Conservation (phyloP, 495 filamentous ascomycete species). For the Baudoinia panamericana region DNA sequence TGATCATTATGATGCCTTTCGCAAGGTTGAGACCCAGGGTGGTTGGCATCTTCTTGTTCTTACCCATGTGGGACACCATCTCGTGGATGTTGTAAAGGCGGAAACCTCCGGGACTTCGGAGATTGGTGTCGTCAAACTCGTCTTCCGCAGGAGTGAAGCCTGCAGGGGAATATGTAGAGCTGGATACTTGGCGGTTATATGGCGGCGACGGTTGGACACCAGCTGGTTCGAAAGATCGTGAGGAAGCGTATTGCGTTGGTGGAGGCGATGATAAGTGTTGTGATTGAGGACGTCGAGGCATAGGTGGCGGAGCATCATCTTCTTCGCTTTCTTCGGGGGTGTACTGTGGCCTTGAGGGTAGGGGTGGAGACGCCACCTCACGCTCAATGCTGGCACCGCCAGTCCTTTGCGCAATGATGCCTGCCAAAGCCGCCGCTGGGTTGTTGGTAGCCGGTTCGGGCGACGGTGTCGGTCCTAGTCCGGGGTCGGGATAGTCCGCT, state of each 20-base stretch:
- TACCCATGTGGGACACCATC: slow-evolving; percentile 86
- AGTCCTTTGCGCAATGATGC: slow-evolving; percentile 49
- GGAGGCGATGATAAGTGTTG: slow-evolving; percentile 39
- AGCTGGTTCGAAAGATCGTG: slow-evolving; percentile 32
- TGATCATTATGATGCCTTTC: slow-evolving; percentile 79
- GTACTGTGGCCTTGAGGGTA: slow-evolving; percentile 36
- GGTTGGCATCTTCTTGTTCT: slow-evolving; percentile 94
- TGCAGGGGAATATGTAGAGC: slow-evolving; percentile 24
- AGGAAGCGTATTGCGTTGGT: slow-evolving; percentile 40
- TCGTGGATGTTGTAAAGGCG: slow-evolving; percentile 94
- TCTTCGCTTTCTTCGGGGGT: slow-evolving; percentile 51
- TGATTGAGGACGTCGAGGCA: slow-evolving; percentile 58
- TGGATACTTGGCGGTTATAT: slow-evolving; percentile 39
- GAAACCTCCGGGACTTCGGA: slow-evolving; percentile 51
- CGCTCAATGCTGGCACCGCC: slow-evolving; percentile 24
- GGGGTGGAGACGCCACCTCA: slow-evolving; percentile 29
- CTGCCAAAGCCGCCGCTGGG: slow-evolving; percentile 58
- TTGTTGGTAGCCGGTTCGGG: slow-evolving; percentile 31
- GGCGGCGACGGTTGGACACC: slow-evolving; percentile 46
- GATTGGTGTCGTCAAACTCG: slow-evolving; percentile 11
- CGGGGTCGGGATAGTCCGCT: slow-evolving; percentile 18
- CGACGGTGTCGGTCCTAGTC: slow-evolving; percentile 8
- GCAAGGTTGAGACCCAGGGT: slow-evolving; percentile 79
- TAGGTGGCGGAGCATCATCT: slow-evolving; percentile 45
- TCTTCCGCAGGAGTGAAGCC: slow-evolving; percentile 7